Base-by-base conservation (phyloP, 164 flowering plant genomes). In the Nymphaea thermarum region DNA sequence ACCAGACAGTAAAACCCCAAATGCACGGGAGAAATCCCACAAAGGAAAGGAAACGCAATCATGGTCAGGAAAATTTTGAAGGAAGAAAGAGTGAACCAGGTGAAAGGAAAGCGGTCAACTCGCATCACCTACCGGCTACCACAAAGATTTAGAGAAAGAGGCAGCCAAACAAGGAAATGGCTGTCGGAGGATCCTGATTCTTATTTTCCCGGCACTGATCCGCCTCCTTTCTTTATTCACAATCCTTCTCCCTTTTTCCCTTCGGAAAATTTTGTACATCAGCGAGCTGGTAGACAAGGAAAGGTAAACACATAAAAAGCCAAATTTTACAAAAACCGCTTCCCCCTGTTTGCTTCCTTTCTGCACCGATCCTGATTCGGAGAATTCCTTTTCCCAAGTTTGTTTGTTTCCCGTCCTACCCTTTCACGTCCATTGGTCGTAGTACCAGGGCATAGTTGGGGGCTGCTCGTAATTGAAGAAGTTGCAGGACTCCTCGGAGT, bases 381-480 rank as follows among this genome's bases (percentile, higher is more conserved):
- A 15, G 57, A 51, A 51, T 51, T 51, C 57, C 8, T 51, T 51
- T 51, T 0, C 12, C 57, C 36, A 25, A 25, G 36, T 25, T 25
- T 25, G 14, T 51, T 3, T 10, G 14, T 51, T 51, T 51, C 14
- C 57, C 14, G 8, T 47, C 11, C 7, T 47, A 47, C 55, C 55
- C 15, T 51, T 5, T 74, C 66, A 86, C 64, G 67, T 87, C 97
- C 94, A 90, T 59, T 84, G 87, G 65, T 87, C 92, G 71, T 80
- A 82, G 70, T 80, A 89, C 98, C 98, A 93, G 0, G 75, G 91
- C 17, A 91, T 87, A n/a, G 82, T 77, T 3, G 96, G 96, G 45
- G 95, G 77, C 74, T 89, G 95, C 18, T 89, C 96, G 43, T 93
- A 97, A 0, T 91, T 82, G 78, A 91, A 91, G 82, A 88, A 82